Evolutionary conservation across 2,329 filamentous ascomycete species (phyloP), one percentile per base, ranked within the genome.

Genomic region (Aureobasidium melanogenum): DNA sequence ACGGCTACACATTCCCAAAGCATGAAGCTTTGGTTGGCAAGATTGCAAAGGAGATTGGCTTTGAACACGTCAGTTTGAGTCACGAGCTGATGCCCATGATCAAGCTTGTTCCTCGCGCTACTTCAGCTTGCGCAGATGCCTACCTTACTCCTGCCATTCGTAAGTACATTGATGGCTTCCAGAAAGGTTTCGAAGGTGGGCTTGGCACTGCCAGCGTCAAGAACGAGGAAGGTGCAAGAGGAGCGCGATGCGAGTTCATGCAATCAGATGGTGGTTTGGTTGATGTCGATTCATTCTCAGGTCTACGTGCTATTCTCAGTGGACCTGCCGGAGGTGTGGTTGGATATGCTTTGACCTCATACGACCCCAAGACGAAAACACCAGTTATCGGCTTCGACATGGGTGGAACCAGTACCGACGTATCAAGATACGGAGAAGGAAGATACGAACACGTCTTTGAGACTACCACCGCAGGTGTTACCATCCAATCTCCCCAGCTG

Each of bases 331-430:
- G 91, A 34, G 92, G 92, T 43, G 92, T 96, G 0, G 91, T 96
- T 0, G 92, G 92, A 4, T 96, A 96, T 72, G 91, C 92, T 19
- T 84, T 93, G 22, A 97, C 93, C 0, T 94, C 88, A 1, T 97
- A 94, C 71, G 92, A 97, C 66, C 82, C 87, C 0, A 79, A 88
- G 55, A 94, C 90, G 4, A 89, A 86, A 70, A 90, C 84, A 0
- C 91, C 91, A 0, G 88, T 97, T 4, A 96, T 97, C 68, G 92
- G 92, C 0, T 97, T 97, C 69, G 92, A 97, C 67, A 97, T 97
- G 92, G 91, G 91, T 39, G 92, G 92, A 12, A 97, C 92, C 0
- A 92, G 87, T 62, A 97, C 92, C 0, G 92, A 97, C 72, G 90
- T 96, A 10, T 95, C 89, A 36, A 81, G 92, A 52, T 97, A 93